Evolutionary conservation across 2,329 filamentous ascomycete species (phyloP).

Genomic region (Cylindrodendrum hubeiense): DNA sequence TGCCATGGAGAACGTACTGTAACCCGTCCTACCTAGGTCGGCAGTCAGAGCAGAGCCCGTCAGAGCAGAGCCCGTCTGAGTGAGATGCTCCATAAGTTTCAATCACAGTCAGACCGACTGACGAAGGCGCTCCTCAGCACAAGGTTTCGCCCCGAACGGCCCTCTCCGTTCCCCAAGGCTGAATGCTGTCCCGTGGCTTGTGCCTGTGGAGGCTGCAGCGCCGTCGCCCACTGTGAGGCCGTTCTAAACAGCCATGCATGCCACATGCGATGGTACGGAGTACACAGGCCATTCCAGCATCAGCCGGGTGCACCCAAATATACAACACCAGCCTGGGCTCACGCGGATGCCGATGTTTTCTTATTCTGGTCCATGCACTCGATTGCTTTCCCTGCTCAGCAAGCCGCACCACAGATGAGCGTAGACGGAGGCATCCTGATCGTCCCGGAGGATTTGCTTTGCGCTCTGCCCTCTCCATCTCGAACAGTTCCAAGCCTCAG

Average conservation of each 20-base stretch:
- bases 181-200: constrained; percentile 18
- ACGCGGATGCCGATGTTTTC: not conserved
- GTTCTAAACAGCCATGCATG: constrained; percentile 7
- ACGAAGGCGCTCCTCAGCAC: not conserved
- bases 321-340: not conserved
- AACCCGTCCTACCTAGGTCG: not conserved
- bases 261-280: not conserved
- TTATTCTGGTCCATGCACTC: not conserved
- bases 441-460: not conserved
- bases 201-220: constrained; percentile 8
- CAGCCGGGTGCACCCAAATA: constrained; percentile 5
- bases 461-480: not conserved
- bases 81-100: constrained; percentile 3
- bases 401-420: constrained; percentile 13
- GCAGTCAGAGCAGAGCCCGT: no score
- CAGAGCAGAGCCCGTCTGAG: constrained; percentile 10
- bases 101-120: constrained; percentile 5
- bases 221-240: constrained; percentile 17
- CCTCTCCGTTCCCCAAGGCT: constrained; percentile 13
- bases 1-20: no score
- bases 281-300: not conserved
- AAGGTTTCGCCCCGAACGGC: not conserved
- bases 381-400: not conserved
- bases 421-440: not conserved
- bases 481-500: constrained; percentile 10